Percentiles rank a stretch among this genome's conserved stretches.
phyloP scores from a whole-genome alignment of 106 monocot species.

The Platanthera guangdongensis region DNA sequence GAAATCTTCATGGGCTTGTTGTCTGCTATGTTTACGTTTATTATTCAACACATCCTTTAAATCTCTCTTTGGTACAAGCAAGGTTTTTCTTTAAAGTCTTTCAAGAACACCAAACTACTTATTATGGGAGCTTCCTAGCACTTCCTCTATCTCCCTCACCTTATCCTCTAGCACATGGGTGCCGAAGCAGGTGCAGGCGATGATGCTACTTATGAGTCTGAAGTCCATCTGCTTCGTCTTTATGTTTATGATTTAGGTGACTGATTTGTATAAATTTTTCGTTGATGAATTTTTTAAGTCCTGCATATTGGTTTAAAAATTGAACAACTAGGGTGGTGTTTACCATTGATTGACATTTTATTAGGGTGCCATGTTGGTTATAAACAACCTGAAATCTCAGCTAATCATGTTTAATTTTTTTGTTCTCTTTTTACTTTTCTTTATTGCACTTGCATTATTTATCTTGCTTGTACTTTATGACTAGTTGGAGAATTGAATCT shows the following conservation, averaged over 20 bases:
- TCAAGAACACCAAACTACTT: too few relatives aligned
- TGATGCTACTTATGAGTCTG: too few relatives aligned
- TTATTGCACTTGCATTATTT: background rate
- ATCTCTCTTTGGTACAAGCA: too few relatives aligned
- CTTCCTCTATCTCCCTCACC: background rate
- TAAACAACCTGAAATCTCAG: background rate
- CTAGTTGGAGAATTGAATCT: background rate
- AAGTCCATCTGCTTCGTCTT: background rate
- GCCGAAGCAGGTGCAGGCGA: too few relatives aligned
- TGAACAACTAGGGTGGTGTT: background rate
- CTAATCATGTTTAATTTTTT: too few relatives aligned
- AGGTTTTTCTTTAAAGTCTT: too few relatives aligned
- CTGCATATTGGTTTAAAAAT: background rate
- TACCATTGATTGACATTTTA: background rate
- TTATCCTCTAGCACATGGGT: too few relatives aligned
- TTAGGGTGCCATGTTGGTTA: background rate
- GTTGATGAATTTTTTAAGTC: background rate
- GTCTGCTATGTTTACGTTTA: too few relatives aligned
- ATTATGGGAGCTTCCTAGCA: background rate
- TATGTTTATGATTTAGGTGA: background rate
- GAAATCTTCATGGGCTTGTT: too few relatives aligned
- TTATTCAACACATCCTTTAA: too few relatives aligned
- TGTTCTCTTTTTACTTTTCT: background rate
- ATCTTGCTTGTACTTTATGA: background rate
- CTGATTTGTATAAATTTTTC: background rate